A percentile compares a stretch with the other conserved stretches of the same genome.
These are phyloP conservation scores for Isatis lusitanica DNA, from an alignment of 441 rosid species.

Conservation along the genomic window DNA sequence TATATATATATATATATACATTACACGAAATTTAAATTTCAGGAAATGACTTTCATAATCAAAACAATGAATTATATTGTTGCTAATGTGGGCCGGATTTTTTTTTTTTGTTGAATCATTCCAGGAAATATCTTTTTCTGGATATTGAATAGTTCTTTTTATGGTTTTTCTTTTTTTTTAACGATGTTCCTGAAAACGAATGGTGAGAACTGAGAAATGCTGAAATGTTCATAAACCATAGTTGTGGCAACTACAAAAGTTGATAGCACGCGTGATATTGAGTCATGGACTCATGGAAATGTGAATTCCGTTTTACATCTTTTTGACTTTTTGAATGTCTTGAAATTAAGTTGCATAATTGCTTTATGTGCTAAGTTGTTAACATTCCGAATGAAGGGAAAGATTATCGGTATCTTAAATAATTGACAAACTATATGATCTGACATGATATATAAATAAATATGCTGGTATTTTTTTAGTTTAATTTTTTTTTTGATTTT, in stretches of 20 bases:
- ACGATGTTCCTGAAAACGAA: not conserved
- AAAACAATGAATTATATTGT: not conserved
- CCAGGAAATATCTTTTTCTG: not conserved
- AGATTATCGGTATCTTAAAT: not conserved
- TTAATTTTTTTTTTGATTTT: no score
- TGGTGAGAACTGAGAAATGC: not conserved
- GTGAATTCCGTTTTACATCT: not conserved
- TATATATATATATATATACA: no score
- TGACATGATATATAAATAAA: no score
- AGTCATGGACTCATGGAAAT: not conserved
- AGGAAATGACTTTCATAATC: not conserved
- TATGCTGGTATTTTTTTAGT: no score
- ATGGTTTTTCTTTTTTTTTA: not conserved
- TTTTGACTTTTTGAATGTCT: not conserved
- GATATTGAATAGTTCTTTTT: not conserved
- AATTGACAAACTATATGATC: no score
- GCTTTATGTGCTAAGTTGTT: not conserved
- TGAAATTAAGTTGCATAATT: not conserved
- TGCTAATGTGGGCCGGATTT: not conserved
- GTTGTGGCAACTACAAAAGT: not conserved
- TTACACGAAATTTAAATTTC: no score
- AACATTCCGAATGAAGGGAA: not conserved
- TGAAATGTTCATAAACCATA: not conserved
- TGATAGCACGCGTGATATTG: slow-evolving; percentile 18
- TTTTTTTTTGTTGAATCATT: not conserved